Base-by-base conservation (phyloP, 2,329 filamentous ascomycete genomes). In the Thermomyces lanuginosus region DNA sequence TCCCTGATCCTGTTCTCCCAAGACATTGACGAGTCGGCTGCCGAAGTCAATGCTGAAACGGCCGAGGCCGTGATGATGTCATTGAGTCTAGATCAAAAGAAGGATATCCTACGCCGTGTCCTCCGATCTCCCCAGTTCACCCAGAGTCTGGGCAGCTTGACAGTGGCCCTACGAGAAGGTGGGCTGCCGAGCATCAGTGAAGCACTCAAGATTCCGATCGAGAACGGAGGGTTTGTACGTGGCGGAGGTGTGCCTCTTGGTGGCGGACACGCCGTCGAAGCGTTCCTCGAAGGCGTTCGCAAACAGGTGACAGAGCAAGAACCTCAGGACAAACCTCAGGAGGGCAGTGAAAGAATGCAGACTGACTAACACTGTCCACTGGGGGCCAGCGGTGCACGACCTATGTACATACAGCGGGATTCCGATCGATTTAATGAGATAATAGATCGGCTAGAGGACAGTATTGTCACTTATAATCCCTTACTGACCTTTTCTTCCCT, bases 161-260 rank as follows among this genome's bases (percentile, higher is more conserved):
- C 83, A 0, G 72, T 83, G 53, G 89, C 89, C 8, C 61, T 98
- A 29, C 66, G 83, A 31, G 86, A 95, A 41, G 89, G 89, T 8
- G 89, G 86, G 0, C 56, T 98, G 31, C 84, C 86, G 4, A 91
- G 75, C 41, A 77, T 98, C 36, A 77, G 82, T 5, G 83, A 92
- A 42, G 86, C 84, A 3, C 60, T 98, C 20, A 69, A 73, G 5
- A 69, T 95, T 32, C 71, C 72, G 39, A 71, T 98, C 11, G 68
- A 76, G 44, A 82, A 92, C 46, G 77, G 77, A n/a, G 86, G 86
- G 3, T 77, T 79, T 36, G 66, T 92, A 44, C 66, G 66, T 35
- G 73, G 78, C 29, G 76, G 80, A 4, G 76, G 70, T 26, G 74
- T 93, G 60, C 84, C 86, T 2, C 55, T 93, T 23, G 86, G 84